Base-by-base conservation (phyloP, 352 stramenopile genomes). In the Pythium guiyangense region DNA sequence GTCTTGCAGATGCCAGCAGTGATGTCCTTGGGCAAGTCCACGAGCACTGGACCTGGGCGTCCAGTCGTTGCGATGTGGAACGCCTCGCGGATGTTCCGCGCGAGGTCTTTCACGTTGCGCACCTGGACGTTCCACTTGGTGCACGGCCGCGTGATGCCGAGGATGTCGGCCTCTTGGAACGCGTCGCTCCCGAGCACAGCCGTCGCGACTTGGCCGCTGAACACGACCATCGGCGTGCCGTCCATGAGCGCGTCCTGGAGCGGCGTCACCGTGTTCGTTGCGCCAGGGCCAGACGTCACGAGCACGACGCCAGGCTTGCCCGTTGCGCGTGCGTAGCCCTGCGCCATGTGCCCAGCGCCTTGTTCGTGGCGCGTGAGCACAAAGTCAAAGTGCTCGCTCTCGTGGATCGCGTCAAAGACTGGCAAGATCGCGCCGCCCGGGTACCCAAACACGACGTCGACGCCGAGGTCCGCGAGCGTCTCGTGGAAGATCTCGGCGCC, bases 121-220 rank as follows among this genome's bases (percentile, higher is more conserved):
- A 98, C 96, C 67, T 98, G 92, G 63, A 98, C 94, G 62, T 97
- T 98, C 92, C 92, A 98, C 84, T 98, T 98, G 60, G 94, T 98
- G 64, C 89, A 97, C 26, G 92, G 92, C 20, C 77, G 84, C 40
- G 65, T 97, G 75, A 91, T 94, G 43, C 85, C 85, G 52, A 94
- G 53, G 35, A 94, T 77, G 58, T 94, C 85, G 26, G 84, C 84
- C 49, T 90, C 88, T 64, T 98, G 94, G 71, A 98, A 98, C 31
- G 94, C 94, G 73, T 97, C 94, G 53, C 73, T 94, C 47, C 80
- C 74, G 11, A 97, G 90, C 59, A 97, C 94, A 8, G 81, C 87
- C 3, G 91, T 98, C 0, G 94, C 94, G 48, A 97, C 94, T 66
- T 98, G 94, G 35, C 94, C 94, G 68, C 90, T 97, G 46, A 98